Percentiles rank a stretch among this genome's conserved stretches.
phyloP scores from a whole-genome alignment of 2,329 filamentous ascomycete genomes.

The Coniochaeta sp. region DNA sequence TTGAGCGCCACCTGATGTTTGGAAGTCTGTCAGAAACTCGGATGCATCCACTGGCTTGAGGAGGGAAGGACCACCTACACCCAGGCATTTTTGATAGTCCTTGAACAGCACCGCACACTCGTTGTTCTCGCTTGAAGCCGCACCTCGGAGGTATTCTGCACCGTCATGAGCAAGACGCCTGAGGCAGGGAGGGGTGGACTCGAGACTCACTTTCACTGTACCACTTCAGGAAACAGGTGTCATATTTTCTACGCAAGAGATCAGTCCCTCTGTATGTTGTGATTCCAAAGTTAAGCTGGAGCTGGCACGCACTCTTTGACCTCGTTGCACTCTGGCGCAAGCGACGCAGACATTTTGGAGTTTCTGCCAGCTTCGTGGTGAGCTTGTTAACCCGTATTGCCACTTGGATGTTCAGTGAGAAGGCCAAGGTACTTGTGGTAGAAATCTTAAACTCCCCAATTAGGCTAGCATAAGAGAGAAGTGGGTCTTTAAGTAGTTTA shows the following conservation, averaged over 20 bases:
- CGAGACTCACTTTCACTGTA: conserved; percentile 83
- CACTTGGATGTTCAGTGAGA: too few species aligned
- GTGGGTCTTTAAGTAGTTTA: too few species aligned
- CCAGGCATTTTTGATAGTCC: conserved; percentile 80
- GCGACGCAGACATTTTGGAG: conserved; percentile 74
- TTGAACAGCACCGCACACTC: conserved; percentile 84
- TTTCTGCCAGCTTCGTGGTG: neutral
- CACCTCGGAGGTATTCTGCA: conserved; percentile 81
- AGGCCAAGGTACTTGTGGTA: too few species aligned
- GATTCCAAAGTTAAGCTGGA: too few species aligned
- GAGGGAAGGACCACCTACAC: conserved; percentile 42
- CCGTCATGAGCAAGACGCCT: neutral
- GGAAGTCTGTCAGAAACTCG: neutral
- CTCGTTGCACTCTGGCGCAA: conserved; percentile 91
- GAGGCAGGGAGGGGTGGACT: neutral
- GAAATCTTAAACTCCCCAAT: too few species aligned
- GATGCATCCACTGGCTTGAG: neutral
- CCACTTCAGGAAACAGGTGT: conserved; percentile 98
- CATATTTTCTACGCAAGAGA: conserved; percentile 63
- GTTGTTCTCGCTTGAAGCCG: conserved; percentile 64
- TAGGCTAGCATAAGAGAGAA: too few species aligned
- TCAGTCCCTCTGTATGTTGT: neutral
- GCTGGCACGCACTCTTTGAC: conserved; percentile 71
- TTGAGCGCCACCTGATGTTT: conserved; percentile 67
- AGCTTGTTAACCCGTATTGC: too few species aligned